Conservation (phyloP, 257 asterid species). For the Perilla frutescens region DNA sequence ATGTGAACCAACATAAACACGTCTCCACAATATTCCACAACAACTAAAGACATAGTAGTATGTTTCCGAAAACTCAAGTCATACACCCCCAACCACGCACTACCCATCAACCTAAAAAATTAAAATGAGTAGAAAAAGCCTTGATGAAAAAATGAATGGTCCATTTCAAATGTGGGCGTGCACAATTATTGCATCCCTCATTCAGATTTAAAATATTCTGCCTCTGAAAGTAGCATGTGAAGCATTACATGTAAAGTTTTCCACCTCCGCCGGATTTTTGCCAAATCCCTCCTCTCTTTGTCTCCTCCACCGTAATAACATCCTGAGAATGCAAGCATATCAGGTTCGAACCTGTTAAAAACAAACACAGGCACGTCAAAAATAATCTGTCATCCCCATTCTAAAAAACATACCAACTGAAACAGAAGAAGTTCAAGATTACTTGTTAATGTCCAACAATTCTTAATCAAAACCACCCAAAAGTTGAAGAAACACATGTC, state of each 20-base stretch:
- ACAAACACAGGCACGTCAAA: constrained; percentile 26
- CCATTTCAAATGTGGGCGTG: neutral
- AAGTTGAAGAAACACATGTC: constrained; percentile 25
- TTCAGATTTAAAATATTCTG: constrained; percentile 20
- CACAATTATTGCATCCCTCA: constrained; percentile 1
- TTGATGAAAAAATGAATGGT: neutral
- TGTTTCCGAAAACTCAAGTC: constrained; percentile 24
- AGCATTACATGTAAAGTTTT: constrained; percentile 90
- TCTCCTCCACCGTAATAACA: constrained; percentile 99
- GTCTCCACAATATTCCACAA: neutral
- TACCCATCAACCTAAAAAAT: neutral
- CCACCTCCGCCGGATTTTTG: constrained; percentile 92
- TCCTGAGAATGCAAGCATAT: constrained; percentile 99
- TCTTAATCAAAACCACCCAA: constrained; percentile 13
- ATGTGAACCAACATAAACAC: constrained; percentile 3
- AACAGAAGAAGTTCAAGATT: constrained; percentile 15
- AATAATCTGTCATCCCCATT: constrained; percentile 20
- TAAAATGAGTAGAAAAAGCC: neutral
- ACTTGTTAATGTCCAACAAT: constrained; percentile 20
- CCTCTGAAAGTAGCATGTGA: constrained; percentile 19
- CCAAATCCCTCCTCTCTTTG: constrained; percentile 85
- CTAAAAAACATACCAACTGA: constrained; percentile 10
- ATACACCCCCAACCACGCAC: neutral
- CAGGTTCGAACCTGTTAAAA: constrained; percentile 92
- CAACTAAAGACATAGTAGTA: constrained; percentile 9